Evolutionary conservation across 202 grass and related monocot species (phyloP).

Genomic region (Sporobolus alterniflorus): DNA sequence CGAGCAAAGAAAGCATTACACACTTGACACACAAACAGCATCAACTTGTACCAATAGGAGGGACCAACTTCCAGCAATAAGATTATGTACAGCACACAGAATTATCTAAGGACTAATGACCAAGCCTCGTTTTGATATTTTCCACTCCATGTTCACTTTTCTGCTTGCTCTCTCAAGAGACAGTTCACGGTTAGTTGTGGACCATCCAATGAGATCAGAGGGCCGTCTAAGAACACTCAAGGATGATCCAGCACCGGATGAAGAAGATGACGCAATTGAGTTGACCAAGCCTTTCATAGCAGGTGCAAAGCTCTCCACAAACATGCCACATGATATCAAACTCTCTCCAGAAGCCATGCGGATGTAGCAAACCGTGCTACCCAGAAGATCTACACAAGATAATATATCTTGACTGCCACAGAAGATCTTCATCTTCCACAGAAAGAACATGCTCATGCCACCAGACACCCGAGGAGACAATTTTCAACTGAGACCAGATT

Average conservation of each 20-base stretch:
- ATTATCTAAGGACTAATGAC: not conserved
- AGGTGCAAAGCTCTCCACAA: conserved; percentile 59
- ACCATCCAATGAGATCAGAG: conserved; percentile 22
- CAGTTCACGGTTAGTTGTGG: not conserved
- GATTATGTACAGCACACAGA: conserved; percentile 5
- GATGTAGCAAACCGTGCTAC: conserved; percentile 32
- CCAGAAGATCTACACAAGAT: conserved; percentile 36
- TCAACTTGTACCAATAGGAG: not conserved
- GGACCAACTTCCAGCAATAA: not conserved
- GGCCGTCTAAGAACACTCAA: not conserved
- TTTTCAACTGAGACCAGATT: conserved; percentile 34
- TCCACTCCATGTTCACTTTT: conserved; percentile 37
- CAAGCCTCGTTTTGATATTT: not conserved
- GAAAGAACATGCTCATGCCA: conserved; percentile 42
- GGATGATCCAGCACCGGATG: conserved; percentile 7
- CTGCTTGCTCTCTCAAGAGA: conserved; percentile 33
- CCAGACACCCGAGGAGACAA: conserved; percentile 6
- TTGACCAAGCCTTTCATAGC: conserved; percentile 13
- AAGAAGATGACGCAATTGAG: conserved; percentile 6
- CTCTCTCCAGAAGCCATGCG: conserved; percentile 31
- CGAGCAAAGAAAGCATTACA: conserved; percentile 4
- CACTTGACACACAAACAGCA: not conserved
- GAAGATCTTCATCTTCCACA: conserved; percentile 46
- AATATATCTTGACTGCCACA: conserved; percentile 38
- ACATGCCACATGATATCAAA: conserved; percentile 43